These are phyloP conservation scores for Ogataea glucozyma DNA, from an alignment of 805 yeast species.

Conservation along the genomic window DNA sequence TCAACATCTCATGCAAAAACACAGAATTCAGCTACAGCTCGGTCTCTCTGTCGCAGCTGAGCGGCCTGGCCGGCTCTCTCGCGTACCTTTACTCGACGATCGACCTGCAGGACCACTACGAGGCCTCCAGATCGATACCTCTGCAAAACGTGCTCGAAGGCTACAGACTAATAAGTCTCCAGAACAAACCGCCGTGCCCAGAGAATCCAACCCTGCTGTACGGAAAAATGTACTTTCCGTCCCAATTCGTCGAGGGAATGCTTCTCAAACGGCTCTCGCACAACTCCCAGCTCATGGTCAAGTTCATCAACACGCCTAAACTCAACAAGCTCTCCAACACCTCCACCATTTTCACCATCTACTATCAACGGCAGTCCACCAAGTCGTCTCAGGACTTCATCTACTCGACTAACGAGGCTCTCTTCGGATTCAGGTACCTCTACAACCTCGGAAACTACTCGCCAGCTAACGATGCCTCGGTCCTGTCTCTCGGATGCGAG, in stretches of 20 bases:
- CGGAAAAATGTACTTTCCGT: slow-evolving; percentile 88
- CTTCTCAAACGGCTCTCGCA: slow-evolving; percentile 60
- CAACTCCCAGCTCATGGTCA: slow-evolving; percentile 64
- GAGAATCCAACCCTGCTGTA: slow-evolving; percentile 54
- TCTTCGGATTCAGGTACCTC: slow-evolving; percentile 77
- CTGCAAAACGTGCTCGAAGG: slow-evolving; percentile 72
- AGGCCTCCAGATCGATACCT: slow-evolving; percentile 51
- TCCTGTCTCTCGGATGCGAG: slow-evolving; percentile 79
- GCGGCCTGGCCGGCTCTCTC: slow-evolving; percentile 73
- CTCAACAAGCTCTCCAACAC: slow-evolving; percentile 29
- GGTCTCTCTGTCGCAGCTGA: slow-evolving; percentile 63
- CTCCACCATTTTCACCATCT: slow-evolving; percentile 58
- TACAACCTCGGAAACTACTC: slow-evolving; percentile 54
- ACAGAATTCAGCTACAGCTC: slow-evolving; percentile 72
- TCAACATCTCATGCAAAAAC: slow-evolving; percentile 70
- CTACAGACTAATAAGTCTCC: slow-evolving; percentile 48
- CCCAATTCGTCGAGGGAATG: slow-evolving; percentile 86
- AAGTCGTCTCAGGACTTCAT: slow-evolving; percentile 69
- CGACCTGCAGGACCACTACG: slow-evolving; percentile 48
- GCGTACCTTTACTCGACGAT: slow-evolving; percentile 76
- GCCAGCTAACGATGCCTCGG: slow-evolving; percentile 32
- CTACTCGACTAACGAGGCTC: slow-evolving; percentile 79
- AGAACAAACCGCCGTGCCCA: slow-evolving; percentile 1
- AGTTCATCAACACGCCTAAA: slow-evolving; percentile 66
- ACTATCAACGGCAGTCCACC: slow-evolving; percentile 67